phyloP scores from a whole-genome alignment of 2,329 filamentous ascomycete genomes.

The Pseudogymnoascus sp. region DNA sequence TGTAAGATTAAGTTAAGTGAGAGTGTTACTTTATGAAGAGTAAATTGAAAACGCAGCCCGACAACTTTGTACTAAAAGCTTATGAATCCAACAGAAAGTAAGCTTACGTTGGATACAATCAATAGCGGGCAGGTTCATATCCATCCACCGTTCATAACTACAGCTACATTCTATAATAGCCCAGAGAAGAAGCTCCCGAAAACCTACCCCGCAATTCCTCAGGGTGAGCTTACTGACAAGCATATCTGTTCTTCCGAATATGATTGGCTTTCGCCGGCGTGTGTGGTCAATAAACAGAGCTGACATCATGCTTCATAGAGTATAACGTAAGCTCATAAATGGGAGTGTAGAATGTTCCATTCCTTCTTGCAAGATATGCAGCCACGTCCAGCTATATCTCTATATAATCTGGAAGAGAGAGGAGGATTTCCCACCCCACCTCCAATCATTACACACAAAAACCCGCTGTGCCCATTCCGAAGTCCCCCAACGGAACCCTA shows the following conservation, averaged over 20 bases:
- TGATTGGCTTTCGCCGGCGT: not conserved
- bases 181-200: not conserved
- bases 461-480: not conserved
- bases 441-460: not conserved
- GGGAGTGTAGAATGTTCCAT: constrained; percentile 1
- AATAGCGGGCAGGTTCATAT: not conserved
- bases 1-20: not conserved
- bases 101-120: not conserved
- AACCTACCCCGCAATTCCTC: not conserved
- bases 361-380: constrained; percentile 3
- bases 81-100: not conserved
- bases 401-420: not conserved
- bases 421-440: not conserved
- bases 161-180: not conserved
- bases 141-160: not conserved
- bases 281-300: not conserved
- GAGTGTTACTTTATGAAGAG: not conserved
- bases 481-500: not conserved
- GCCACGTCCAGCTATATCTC: constrained; percentile 3
- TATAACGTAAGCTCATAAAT: not conserved
- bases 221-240: not conserved
- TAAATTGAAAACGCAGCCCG: not conserved
- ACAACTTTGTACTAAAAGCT: not conserved
- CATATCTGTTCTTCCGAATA: not conserved
- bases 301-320: not conserved